phyloP scores from a whole-genome alignment of 495 filamentous ascomycete species.

The Jackrogersella multiformis region DNA sequence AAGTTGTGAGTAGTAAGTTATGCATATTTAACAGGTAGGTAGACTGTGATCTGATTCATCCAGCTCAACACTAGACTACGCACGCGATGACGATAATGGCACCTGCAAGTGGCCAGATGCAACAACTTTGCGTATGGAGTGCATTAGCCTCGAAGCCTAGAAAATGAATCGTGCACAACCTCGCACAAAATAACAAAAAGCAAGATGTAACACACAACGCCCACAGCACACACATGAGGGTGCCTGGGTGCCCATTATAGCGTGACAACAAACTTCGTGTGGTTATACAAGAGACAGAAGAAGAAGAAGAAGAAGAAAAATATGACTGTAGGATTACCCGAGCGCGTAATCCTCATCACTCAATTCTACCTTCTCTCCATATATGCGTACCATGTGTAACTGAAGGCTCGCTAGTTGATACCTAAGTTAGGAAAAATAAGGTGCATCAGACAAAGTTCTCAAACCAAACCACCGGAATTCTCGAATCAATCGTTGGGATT shows the following conservation, averaged over 20 bases:
- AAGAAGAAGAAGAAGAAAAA: slow-evolving; percentile 11
- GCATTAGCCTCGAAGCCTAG: slow-evolving; percentile 32
- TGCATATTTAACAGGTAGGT: slow-evolving; percentile 13
- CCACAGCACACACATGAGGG: too few relatives aligned
- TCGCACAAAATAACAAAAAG: slow-evolving; percentile 21
- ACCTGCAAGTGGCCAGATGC: slow-evolving; percentile 34
- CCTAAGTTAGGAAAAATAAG: slow-evolving; percentile 26
- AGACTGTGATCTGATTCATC: slow-evolving; percentile 34
- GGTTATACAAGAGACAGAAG: slow-evolving; percentile 10
- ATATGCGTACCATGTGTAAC: slow-evolving; percentile 24
- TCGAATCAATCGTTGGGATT: slow-evolving; percentile 35
- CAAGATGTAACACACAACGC: slow-evolving; percentile 19
- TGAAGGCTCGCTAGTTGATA: slow-evolving; percentile 36
- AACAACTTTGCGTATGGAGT: slow-evolving; percentile 39
- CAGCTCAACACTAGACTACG: slow-evolving; percentile 17
- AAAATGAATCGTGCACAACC: slow-evolving; percentile 28
- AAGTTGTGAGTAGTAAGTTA: slow-evolving; percentile 2
- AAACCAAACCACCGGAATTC: slow-evolving; percentile 27
- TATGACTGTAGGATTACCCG: slow-evolving; percentile 17
- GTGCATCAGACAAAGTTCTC: slow-evolving; percentile 13
- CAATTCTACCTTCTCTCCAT: background rate
- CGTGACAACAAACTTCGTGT: slow-evolving; percentile 18
- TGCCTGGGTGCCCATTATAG: too few relatives aligned
- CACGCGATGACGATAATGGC: slow-evolving; percentile 34
- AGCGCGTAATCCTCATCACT: slow-evolving; percentile 33